phyloP scores from a whole-genome alignment of 164 flowering plant genomes.

The Stephania japonica region DNA sequence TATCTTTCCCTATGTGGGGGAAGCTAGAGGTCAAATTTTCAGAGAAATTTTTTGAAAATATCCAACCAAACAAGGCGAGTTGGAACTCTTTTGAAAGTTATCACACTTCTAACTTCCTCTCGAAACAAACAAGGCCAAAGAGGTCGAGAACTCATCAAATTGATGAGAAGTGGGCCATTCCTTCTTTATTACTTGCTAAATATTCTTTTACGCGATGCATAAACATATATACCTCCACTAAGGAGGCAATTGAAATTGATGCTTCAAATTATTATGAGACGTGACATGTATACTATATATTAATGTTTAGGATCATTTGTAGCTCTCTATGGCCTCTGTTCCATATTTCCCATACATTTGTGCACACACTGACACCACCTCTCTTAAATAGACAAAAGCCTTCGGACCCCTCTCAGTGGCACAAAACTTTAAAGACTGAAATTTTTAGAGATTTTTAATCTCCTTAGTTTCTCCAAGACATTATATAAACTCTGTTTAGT shows the following conservation, averaged over 20 bases:
- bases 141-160: background rate
- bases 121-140: too few species aligned
- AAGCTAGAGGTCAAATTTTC: too few species aligned
- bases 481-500: background rate
- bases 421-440: conserved; percentile 1
- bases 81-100: too few species aligned
- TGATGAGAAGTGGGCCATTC: background rate
- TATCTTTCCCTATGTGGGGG: too few species aligned
- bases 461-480: background rate
- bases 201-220: background rate
- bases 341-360: background rate
- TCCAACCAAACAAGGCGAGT: too few species aligned
- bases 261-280: conserved; percentile 1
- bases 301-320: background rate
- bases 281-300: background rate
- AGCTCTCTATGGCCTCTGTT: background rate
- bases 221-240: background rate
- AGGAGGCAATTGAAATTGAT: background rate
- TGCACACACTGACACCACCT: background rate
- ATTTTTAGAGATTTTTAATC: conserved; percentile 9
- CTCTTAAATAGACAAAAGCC: background rate
- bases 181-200: background rate
- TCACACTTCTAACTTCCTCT: too few species aligned
- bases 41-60: too few species aligned
- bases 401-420: background rate